Conservation (phyloP, 2,329 filamentous ascomycete species). For the Trichophyton equinum region DNA sequence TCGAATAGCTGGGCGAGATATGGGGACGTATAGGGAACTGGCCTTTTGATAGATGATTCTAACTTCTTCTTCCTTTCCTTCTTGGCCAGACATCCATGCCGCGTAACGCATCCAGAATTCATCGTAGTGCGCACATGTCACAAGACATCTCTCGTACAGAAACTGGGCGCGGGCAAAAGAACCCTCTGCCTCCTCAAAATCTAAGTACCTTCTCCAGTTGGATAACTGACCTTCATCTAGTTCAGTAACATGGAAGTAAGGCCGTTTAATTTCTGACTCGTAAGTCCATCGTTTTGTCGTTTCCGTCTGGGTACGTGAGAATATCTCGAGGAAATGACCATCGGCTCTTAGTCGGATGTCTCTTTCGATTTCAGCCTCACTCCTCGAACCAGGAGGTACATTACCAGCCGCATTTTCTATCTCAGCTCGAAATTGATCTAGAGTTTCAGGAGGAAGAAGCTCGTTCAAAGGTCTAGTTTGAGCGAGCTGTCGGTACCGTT, state of each 20-base stretch:
- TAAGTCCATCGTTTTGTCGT: slow-evolving; percentile 90
- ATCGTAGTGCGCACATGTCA: slow-evolving; percentile 87
- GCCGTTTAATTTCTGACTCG: slow-evolving; percentile 86
- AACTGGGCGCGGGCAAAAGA: slow-evolving; percentile 63
- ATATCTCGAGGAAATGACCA: slow-evolving; percentile 65
- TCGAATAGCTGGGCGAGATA: slow-evolving; percentile 70
- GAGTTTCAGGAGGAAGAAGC: slow-evolving; percentile 54
- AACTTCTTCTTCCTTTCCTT: slow-evolving; percentile 73
- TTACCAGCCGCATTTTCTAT: slow-evolving; percentile 45
- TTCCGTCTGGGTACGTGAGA: slow-evolving; percentile 70
- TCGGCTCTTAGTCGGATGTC: slow-evolving; percentile 73
- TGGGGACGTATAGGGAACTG: slow-evolving; percentile 70
- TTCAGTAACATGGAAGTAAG: slow-evolving; percentile 93
- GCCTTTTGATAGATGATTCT: slow-evolving; percentile 86
- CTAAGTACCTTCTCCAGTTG: slow-evolving; percentile 93
- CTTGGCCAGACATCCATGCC: slow-evolving; percentile 77
- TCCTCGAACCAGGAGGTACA: slow-evolving; percentile 36
- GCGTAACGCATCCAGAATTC: slow-evolving; percentile 98
- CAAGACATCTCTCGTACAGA: slow-evolving; percentile 85
- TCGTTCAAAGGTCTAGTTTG: slow-evolving; percentile 61
- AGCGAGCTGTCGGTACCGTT: slow-evolving; percentile 69
- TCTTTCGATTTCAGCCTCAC: slow-evolving; percentile 68
- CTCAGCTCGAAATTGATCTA: slow-evolving; percentile 58
- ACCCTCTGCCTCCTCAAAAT: slow-evolving; percentile 83
- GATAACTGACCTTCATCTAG: slow-evolving; percentile 70